Base-by-base conservation (phyloP, 768 basidiomycete genomes). In the Trichaptum fuscoviolaceum region DNA sequence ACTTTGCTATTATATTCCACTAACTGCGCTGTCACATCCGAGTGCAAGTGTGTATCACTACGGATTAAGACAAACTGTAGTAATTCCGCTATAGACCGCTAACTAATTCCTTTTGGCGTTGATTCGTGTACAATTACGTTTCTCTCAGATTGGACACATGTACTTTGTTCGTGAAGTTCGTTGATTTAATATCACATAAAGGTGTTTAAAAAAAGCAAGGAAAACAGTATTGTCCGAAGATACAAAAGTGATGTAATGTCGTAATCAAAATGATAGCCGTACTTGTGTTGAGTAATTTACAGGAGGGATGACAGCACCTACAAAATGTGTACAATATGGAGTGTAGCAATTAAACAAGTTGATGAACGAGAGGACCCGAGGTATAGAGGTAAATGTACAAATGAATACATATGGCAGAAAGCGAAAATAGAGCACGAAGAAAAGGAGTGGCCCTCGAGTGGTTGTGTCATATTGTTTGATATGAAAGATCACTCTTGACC, bases 401-500 rank as follows among this genome's bases (percentile, higher is more conserved):
- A 52, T 4, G 30, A 2, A 2, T 30, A 30, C n/a, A 9, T 9
- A 63, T 63, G 18, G n/a, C n/a, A 8, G 62, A 25, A 26, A 30
- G n/a, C 7, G 6, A 63, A 58, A 25, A 65, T 62, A 18, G 36
- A 65, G n/a, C 26, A 35, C 15, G 15, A 18, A 26, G 25, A 12
- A 65, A 65, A 65, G 9, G 35, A 30, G n/a, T n/a, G 35, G 26
- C 24, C 34, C 23, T 65, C 7, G 24, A 58, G 76, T 60, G 57
- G 71, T 69, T 26, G 35, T 26, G 18, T 30, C 65, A 34, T 42
- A 64, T 35, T 24, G 60, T 3, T 30, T 8, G 30, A 30, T 8
- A 23, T n/a, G 8, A 58, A 34, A 63, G 42, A 76, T 82, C 85
- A 95, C 78, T 95, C 94, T 73, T 96, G 93, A 68, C 95, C 94